Percentiles rank a stretch among this genome's conserved stretches.
These are phyloP conservation scores for Alternaria panax DNA, from an alignment of 2,329 filamentous ascomycete species.

Conservation along the genomic window DNA sequence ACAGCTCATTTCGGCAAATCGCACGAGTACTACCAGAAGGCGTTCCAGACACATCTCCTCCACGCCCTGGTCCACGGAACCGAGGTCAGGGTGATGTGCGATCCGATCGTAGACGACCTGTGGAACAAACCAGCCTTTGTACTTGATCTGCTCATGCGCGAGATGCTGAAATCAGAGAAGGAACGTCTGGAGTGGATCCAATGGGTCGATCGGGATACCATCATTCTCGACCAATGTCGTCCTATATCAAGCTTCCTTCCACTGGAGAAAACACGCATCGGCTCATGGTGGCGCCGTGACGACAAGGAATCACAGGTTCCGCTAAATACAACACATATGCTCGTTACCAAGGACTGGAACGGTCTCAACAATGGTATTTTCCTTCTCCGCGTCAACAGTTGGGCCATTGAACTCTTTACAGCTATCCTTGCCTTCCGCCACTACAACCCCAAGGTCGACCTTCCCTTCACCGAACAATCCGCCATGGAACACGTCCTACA, in stretches of 20 bases:
- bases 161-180: slow-evolving; percentile 47
- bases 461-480: slow-evolving; percentile 52
- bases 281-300: slow-evolving; percentile 23
- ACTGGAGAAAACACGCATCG: slow-evolving; percentile 21
- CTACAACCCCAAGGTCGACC: slow-evolving; percentile 46
- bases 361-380: slow-evolving; percentile 57
- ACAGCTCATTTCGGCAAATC: slow-evolving; percentile 50
- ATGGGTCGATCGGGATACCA: slow-evolving; percentile 56
- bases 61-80: slow-evolving; percentile 48
- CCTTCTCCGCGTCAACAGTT: slow-evolving; percentile 50
- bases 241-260: slow-evolving; percentile 53
- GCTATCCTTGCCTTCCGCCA: slow-evolving; percentile 51
- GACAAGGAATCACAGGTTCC: neutral
- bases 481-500: slow-evolving; percentile 52
- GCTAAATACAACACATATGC: slow-evolving; percentile 37
- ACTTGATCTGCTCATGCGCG: slow-evolving; percentile 47
- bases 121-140: slow-evolving; percentile 58
- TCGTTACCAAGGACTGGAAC: slow-evolving; percentile 52
- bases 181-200: slow-evolving; percentile 54
- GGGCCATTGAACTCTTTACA: slow-evolving; percentile 51
- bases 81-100: slow-evolving; percentile 53
- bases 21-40: slow-evolving; percentile 51
- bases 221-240: slow-evolving; percentile 54
- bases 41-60: slow-evolving; percentile 50
- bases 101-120: slow-evolving; percentile 52